Conservation (phyloP, 2,329 filamentous ascomycete species). For the Pseudomassariella vexata region DNA sequence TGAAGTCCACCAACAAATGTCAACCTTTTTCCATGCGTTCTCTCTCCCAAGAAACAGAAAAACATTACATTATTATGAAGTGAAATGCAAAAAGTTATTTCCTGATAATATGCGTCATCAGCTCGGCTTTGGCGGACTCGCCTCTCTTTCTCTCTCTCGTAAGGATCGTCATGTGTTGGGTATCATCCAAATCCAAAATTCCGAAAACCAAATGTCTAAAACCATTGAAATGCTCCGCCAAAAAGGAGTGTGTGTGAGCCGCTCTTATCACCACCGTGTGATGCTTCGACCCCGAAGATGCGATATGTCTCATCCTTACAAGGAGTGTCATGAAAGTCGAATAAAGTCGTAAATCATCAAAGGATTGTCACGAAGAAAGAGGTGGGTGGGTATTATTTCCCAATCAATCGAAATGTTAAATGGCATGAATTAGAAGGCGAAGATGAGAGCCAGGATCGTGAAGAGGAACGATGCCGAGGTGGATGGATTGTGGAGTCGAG, state of each 20-base stretch:
- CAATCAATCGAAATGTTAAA: slow-evolving; percentile 12
- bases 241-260: slow-evolving; percentile 8
- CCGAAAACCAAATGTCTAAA: not conserved
- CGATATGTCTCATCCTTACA: slow-evolving; percentile 4
- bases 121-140: not conserved
- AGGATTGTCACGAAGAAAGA: too few species aligned
- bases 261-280: too few species aligned
- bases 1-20: not conserved
- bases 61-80: too few species aligned
- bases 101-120: not conserved
- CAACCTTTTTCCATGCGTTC: not conserved
- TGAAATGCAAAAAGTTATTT: too few species aligned
- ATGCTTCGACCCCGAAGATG: not conserved
- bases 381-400: slow-evolving; percentile 4
- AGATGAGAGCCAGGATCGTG: slow-evolving; percentile 17
- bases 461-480: slow-evolving; percentile 12
- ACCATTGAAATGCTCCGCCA: not conserved
- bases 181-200: slow-evolving; percentile 5
- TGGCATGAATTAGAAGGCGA: slow-evolving; percentile 16
- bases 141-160: too few species aligned
- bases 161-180: slow-evolving; percentile 8
- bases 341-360: slow-evolving; percentile 4
- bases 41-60: not conserved
- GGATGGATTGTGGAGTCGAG: slow-evolving; percentile 1
- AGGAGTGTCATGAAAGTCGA: slow-evolving; percentile 10